phyloP scores from a whole-genome alignment of 345 rosid species.

The Tarenaya hassleriana region DNA sequence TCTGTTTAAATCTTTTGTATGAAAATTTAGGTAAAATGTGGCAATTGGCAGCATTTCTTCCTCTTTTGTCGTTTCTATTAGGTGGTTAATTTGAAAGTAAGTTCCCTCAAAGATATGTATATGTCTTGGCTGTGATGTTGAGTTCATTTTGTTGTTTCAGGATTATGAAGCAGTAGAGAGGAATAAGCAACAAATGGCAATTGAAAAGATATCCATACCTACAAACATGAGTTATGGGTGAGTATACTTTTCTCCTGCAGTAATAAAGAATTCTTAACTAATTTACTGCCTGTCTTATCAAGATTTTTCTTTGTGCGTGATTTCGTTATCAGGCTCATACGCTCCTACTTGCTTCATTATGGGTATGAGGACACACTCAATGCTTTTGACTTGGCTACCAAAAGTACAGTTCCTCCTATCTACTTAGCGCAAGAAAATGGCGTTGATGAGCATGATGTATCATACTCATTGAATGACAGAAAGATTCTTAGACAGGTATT shows the following conservation, averaged over 20 bases:
- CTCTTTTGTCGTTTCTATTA: not conserved
- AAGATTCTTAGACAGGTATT: conserved; percentile 75
- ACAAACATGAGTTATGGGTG: conserved; percentile 66
- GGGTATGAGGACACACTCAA: conserved; percentile 91
- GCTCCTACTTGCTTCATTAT: conserved; percentile 81
- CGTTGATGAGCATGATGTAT: conserved; percentile 48
- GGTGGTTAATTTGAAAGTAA: not conserved
- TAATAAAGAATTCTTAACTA: not conserved
- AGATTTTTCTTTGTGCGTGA: conserved; percentile 1
- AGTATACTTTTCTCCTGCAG: conserved; percentile 21
- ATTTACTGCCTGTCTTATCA: conserved; percentile 4
- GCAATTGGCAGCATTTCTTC: not conserved
- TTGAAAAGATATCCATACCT: conserved; percentile 57
- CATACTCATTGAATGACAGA: conserved; percentile 69
- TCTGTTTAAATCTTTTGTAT: conserved; percentile 1
- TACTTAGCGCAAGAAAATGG: conserved; percentile 54
- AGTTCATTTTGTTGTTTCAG: conserved; percentile 28
- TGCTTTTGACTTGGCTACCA: conserved; percentile 75
- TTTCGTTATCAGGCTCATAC: conserved; percentile 62
- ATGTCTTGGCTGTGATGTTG: not conserved
- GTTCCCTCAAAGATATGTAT: not conserved
- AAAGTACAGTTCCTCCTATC: conserved; percentile 67
- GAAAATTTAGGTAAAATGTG: conserved; percentile 1
- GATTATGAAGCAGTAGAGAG: conserved; percentile 77
- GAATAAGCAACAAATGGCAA: conserved; percentile 52